Evolutionary conservation across 352 stramenopile species (phyloP).

Genomic region (Phytophthora quininea): DNA sequence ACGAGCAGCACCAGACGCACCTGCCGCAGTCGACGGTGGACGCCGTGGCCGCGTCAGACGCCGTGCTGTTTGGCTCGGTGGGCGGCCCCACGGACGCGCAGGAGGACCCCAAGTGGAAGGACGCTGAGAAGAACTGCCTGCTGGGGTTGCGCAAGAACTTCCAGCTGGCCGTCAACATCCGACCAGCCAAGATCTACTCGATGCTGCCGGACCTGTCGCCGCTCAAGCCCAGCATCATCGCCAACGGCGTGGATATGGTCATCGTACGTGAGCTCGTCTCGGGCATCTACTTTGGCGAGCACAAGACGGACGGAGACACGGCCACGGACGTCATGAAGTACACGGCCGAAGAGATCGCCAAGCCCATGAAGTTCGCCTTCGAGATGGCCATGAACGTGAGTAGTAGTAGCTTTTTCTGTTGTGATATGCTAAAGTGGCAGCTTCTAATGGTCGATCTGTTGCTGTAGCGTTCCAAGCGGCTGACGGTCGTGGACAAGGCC

Average conservation of each 20-base stretch:
- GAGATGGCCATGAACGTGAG: constrained; percentile 80
- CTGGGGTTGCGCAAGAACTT: constrained; percentile 98
- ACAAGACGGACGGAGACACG: constrained; percentile 71
- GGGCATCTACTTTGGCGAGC: constrained; percentile 98
- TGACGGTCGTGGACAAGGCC: constrained; percentile 99
- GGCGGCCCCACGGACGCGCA: constrained; percentile 94
- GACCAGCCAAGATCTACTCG: constrained; percentile 97
- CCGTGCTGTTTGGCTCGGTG: constrained; percentile 97
- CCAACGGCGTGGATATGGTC: constrained; percentile 97
- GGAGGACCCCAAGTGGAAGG: constrained; percentile 89
- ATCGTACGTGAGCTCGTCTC: constrained; percentile 98
- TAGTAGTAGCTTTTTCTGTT: neutral
- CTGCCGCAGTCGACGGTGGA: constrained; percentile 96
- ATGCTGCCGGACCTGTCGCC: constrained; percentile 97
- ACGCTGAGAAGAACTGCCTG: constrained; percentile 95
- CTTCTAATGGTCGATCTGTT: constrained; percentile 17
- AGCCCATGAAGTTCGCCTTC: constrained; percentile 87
- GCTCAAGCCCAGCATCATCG: constrained; percentile 97
- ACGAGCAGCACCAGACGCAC: constrained; percentile 91
- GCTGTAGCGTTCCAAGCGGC: constrained; percentile 92
- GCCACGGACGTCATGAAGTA: constrained; percentile 98
- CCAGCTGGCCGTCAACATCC: constrained; percentile 98
- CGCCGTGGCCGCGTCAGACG: constrained; percentile 86
- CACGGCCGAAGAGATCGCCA: constrained; percentile 91
- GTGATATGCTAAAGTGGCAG: neutral